Evolutionary conservation across 2,329 filamentous ascomycete species (phyloP).

Genomic region (Fusarium begoniae): DNA sequence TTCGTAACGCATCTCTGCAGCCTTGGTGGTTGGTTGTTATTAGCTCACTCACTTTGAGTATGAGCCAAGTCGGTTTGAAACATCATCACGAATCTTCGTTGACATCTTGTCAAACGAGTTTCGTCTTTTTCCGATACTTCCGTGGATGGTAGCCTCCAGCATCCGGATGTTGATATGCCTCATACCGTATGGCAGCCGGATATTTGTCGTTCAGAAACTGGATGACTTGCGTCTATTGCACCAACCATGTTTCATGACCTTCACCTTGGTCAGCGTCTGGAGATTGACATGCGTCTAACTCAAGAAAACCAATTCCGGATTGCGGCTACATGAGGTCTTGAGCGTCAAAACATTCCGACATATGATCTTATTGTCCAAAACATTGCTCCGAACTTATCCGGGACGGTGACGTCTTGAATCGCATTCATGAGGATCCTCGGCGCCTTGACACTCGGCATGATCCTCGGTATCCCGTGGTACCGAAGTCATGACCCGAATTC

Average conservation of each 20-base stretch:
- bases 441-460: constrained; percentile 26
- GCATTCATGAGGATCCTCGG: constrained; percentile 29
- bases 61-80: not conserved
- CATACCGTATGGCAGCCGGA: not conserved
- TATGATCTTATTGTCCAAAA: constrained; percentile 7
- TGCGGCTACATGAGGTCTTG: constrained; percentile 30
- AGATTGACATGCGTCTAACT: constrained; percentile 25
- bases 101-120: not conserved
- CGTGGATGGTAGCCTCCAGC: not conserved
- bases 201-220: not conserved
- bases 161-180: constrained; percentile 1
- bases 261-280: constrained; percentile 33
- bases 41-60: not conserved
- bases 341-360: constrained; percentile 14
- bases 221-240: constrained; percentile 2
- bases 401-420: constrained; percentile 31
- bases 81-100: not conserved
- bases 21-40: constrained; percentile 4
- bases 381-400: constrained; percentile 27
- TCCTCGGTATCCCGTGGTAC: constrained; percentile 39
- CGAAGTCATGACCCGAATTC: constrained; percentile 28
- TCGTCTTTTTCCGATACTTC: constrained; percentile 3
- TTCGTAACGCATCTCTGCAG: not conserved
- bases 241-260: constrained; percentile 14
- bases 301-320: constrained; percentile 25